These are phyloP conservation scores for Pichia gijzeniarum DNA, from an alignment of 805 yeast species.

Conservation along the genomic window DNA sequence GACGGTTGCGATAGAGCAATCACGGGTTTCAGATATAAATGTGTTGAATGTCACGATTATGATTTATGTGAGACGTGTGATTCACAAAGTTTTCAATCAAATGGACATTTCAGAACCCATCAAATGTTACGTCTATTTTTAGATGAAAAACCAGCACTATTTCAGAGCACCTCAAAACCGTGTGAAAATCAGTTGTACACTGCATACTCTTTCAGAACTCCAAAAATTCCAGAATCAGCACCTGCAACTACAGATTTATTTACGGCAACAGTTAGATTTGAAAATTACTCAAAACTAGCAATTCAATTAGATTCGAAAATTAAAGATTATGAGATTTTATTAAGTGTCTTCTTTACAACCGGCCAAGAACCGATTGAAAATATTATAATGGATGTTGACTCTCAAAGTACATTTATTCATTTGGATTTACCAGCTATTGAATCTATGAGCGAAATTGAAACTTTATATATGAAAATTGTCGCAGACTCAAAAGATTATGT, in stretches of 20 bases:
- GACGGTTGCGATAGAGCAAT: conserved; percentile 27
- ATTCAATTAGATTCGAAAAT: background rate
- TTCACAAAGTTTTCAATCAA: conserved; percentile 13
- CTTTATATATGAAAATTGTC: background rate
- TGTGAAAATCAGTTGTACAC: background rate
- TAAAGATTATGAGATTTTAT: background rate
- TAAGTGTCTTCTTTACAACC: background rate
- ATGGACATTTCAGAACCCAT: conserved; percentile 21
- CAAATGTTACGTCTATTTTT: conserved; percentile 24
- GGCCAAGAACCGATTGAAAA: background rate
- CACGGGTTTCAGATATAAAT: conserved; percentile 42
- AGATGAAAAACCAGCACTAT: conserved; percentile 13
- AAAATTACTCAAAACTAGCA: background rate
- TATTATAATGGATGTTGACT: background rate
- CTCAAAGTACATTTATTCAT: background rate
- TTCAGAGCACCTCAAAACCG: background rate
- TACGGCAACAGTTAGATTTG: background rate
- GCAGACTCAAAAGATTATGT: background rate
- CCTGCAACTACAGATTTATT: too few species aligned
- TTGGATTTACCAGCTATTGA: background rate
- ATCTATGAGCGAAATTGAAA: background rate
- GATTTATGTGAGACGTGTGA: conserved; percentile 47
- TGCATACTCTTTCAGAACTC: background rate
- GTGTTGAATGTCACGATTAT: conserved; percentile 46
- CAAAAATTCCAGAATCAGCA: too few species aligned